phyloP scores from a whole-genome alignment of 73 alveolate species.

The Loxodes magnus region DNA sequence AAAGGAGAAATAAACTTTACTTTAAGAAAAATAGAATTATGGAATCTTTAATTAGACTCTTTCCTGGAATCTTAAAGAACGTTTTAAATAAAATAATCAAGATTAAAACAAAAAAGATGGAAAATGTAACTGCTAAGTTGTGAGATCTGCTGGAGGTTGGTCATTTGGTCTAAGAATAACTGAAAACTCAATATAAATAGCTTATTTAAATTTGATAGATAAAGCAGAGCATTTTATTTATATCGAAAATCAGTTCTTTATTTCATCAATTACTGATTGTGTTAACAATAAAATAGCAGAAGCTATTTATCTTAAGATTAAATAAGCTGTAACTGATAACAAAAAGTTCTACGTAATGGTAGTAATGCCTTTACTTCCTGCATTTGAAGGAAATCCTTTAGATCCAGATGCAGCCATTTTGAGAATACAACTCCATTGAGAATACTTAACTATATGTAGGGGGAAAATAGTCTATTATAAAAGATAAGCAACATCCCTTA shows the following conservation, averaged over 20 bases:
- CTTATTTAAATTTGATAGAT: constrained; percentile 62
- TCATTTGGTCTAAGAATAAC: constrained; percentile 72
- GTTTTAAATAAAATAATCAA: neutral
- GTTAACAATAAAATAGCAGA: constrained; percentile 62
- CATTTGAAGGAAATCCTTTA: constrained; percentile 83
- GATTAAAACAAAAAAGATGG: constrained; percentile 5
- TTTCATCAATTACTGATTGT: constrained; percentile 46
- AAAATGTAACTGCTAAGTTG: constrained; percentile 33
- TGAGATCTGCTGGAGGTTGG: constrained; percentile 82
- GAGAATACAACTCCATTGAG: constrained; percentile 62
- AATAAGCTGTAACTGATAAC: constrained; percentile 38
- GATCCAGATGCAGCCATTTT: constrained; percentile 33
- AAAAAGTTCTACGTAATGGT: constrained; percentile 65
- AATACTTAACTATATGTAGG: constrained; percentile 53
- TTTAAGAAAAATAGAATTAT: neutral
- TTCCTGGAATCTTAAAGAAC: neutral
- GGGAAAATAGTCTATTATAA: constrained; percentile 57
- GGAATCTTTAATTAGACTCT: neutral
- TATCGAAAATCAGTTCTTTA: constrained; percentile 93
- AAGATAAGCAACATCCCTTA: constrained; percentile 45
- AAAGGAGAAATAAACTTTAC: neutral
- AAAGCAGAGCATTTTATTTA: constrained; percentile 74
- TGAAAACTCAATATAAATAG: constrained; percentile 76
- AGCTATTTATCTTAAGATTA: constrained; percentile 59
- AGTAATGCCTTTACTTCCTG: constrained; percentile 88